Evolutionary conservation across 2,329 filamentous ascomycete genomes (phyloP).

Genomic region (Polychaeton citri): DNA sequence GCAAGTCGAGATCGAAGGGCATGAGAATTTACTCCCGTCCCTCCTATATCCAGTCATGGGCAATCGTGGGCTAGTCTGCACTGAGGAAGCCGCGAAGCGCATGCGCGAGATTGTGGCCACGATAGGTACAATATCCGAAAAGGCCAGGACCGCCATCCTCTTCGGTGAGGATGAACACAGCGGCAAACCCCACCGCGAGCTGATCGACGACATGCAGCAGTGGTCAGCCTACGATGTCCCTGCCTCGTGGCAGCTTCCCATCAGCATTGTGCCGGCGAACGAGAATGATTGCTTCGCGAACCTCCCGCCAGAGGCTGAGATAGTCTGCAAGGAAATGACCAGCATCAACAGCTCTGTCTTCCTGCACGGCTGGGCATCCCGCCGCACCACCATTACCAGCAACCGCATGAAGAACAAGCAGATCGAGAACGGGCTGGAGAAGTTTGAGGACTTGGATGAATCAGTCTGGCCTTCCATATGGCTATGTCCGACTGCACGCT

Average conservation of each 20-base stretch:
- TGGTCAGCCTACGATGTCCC: slow-evolving; percentile 44
- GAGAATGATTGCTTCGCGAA: slow-evolving; percentile 22
- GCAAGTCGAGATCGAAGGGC: slow-evolving; percentile 52
- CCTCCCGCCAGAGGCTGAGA: slow-evolving; percentile 33
- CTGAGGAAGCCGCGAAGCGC: slow-evolving; percentile 48
- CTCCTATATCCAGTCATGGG: slow-evolving; percentile 50
- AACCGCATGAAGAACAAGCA: slow-evolving; percentile 55
- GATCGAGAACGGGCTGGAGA: slow-evolving; percentile 47
- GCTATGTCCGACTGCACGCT: slow-evolving; percentile 51
- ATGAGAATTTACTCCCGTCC: slow-evolving; percentile 45
- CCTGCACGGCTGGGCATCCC: slow-evolving; percentile 53
- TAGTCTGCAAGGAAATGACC: slow-evolving; percentile 37
- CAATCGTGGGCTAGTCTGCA: slow-evolving; percentile 49
- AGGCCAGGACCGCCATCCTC: slow-evolving; percentile 44
- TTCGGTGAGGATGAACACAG: slow-evolving; percentile 32
- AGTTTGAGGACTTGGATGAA: slow-evolving; percentile 36
- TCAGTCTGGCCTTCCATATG: slow-evolving; percentile 47
- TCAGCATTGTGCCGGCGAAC: slow-evolving; percentile 40
- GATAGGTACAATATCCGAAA: slow-evolving; percentile 50
- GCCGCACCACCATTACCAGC: slow-evolving; percentile 55
- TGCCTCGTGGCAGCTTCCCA: slow-evolving; percentile 44
- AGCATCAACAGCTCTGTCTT: slow-evolving; percentile 59
- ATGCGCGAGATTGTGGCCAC: slow-evolving; percentile 54
- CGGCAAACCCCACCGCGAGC: slow-evolving; percentile 16
- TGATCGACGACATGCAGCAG: slow-evolving; percentile 20